Conservation (phyloP, 441 rosid genomes). For the Populus hybrid region DNA sequence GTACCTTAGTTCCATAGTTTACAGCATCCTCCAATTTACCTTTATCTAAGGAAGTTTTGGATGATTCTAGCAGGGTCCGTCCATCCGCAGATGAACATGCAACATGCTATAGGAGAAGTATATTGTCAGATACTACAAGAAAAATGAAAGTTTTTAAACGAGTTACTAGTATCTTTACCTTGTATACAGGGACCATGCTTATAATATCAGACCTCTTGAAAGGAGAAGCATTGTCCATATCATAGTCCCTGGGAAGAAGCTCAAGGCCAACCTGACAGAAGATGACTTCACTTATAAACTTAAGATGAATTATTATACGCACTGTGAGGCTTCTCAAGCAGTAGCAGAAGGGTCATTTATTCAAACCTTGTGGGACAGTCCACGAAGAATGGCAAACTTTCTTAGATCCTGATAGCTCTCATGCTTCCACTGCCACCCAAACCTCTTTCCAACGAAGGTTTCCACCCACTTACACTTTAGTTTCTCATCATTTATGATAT, state of each 20-base stretch:
- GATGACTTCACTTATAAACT: constrained; percentile 15
- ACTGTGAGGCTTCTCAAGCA: constrained; percentile 6
- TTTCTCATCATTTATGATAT: constrained; percentile 30
- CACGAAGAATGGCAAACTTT: constrained; percentile 62
- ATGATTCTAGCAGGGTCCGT: constrained; percentile 78
- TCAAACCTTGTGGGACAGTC: constrained; percentile 59
- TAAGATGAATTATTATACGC: constrained; percentile 6
- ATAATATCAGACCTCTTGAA: constrained; percentile 48
- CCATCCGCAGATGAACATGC: constrained; percentile 88
- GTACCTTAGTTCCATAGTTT: constrained; percentile 77
- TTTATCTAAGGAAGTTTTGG: constrained; percentile 83
- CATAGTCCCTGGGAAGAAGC: constrained; percentile 65
- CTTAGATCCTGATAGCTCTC: constrained; percentile 56
- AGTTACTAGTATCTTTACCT: constrained; percentile 32
- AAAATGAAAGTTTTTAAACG: neutral
- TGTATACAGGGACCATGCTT: constrained; percentile 62
- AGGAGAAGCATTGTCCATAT: constrained; percentile 49
- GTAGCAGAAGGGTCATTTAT: constrained; percentile 13
- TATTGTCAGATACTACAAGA: constrained; percentile 13
- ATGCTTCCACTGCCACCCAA: constrained; percentile 51
- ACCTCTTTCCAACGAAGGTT: constrained; percentile 49
- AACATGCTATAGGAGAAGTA: constrained; percentile 59
- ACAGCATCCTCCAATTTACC: constrained; percentile 92
- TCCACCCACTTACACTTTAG: constrained; percentile 54
- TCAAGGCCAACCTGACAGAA: constrained; percentile 55